Evolutionary conservation across 2,329 filamentous ascomycete genomes (phyloP).

Genomic region (Alternaria brassicicola): DNA sequence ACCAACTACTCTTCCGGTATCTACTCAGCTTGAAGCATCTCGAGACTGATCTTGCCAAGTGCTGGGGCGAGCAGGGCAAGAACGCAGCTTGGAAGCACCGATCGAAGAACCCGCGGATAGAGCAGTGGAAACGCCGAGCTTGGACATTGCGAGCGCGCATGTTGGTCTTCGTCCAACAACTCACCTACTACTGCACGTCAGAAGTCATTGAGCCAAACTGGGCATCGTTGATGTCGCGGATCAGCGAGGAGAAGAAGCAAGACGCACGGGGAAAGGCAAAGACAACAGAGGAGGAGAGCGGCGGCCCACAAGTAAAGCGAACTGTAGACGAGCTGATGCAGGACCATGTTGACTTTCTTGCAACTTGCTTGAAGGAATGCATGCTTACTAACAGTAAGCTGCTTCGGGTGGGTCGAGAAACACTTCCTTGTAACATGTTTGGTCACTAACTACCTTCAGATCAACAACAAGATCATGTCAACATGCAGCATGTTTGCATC

Average conservation of each 20-base stretch:
- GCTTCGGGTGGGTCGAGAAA: slow-evolving; percentile 68
- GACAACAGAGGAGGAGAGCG: slow-evolving; percentile 35
- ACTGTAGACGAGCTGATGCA: slow-evolving; percentile 99
- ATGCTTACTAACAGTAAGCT: slow-evolving; percentile 98
- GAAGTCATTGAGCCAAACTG: slow-evolving; percentile 99
- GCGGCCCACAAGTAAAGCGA: slow-evolving; percentile 61
- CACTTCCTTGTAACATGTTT: background rate
- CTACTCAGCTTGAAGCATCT: slow-evolving; percentile 87
- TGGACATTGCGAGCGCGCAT: slow-evolving; percentile 93
- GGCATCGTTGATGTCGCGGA: slow-evolving; percentile 87
- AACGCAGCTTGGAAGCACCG: slow-evolving; percentile 81
- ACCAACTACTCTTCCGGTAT: slow-evolving; percentile 95
- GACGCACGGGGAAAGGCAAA: slow-evolving; percentile 52
- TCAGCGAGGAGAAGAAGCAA: slow-evolving; percentile 65
- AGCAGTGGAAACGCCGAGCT: slow-evolving; percentile 90
- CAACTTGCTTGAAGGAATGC: slow-evolving; percentile 97
- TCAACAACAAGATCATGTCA: slow-evolving; percentile 95
- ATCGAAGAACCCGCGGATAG: slow-evolving; percentile 73
- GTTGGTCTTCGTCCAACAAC: slow-evolving; percentile 95
- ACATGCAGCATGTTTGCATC: slow-evolving; percentile 93
- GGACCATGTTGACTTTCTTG: slow-evolving; percentile 96
- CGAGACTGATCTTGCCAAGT: slow-evolving; percentile 82
- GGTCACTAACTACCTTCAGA: slow-evolving; percentile 59
- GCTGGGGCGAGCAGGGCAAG: slow-evolving; percentile 90
- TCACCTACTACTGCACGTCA: slow-evolving; percentile 94